Evolutionary conservation across 1,139 yeast genomes (phyloP), one percentile per base, ranked within the genome.

Genomic region (Pichia sp.): DNA sequence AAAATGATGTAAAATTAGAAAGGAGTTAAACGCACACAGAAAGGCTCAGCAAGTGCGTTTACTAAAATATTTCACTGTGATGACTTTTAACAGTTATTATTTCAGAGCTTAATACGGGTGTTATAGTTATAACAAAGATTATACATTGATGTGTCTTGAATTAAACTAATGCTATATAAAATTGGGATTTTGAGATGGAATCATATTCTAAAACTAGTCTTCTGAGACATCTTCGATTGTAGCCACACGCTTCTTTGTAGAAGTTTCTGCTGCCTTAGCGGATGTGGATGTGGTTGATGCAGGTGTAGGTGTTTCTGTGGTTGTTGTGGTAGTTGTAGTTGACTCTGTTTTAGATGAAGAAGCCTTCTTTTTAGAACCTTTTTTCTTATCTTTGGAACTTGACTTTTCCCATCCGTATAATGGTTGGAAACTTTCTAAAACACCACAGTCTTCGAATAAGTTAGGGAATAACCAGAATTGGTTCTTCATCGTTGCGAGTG

Each of bases 401-500:
- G 60, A 56, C 30, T 76, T 87, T 59, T 89, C 90, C 91, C 96
- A 93, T 7, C 81, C 95, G 65, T 87, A 93, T 8, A 85, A 58
- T 2, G 99, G 99, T 56, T 77, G 76, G 72, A 94, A 93, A 72
- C 96, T 85, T 53, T 91, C 98, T 55, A 93, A 65, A 55, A 94
- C 87, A 22, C 98, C 96, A 58, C 95, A 91, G 63, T 93, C 99
- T 53, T 85, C 99, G 68, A 91, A 93, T 63, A 93, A 73, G 65
- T 93, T 93, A 50, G 99, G 99, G 76, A 88, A 93, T 44, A 93
- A 67, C 99, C 99, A 93, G 63, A 94, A 76, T 42, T 60, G 66
- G 36, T 48, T 45, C 18, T 83, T 79, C 46, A 77, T 68, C 4
- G 77, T 73, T 42, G 81, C 72, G 53, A 78, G 71, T 0, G 94